These are phyloP conservation scores for Alternaria conjuncta DNA, from an alignment of 2,329 filamentous ascomycete species.

Conservation along the genomic window DNA sequence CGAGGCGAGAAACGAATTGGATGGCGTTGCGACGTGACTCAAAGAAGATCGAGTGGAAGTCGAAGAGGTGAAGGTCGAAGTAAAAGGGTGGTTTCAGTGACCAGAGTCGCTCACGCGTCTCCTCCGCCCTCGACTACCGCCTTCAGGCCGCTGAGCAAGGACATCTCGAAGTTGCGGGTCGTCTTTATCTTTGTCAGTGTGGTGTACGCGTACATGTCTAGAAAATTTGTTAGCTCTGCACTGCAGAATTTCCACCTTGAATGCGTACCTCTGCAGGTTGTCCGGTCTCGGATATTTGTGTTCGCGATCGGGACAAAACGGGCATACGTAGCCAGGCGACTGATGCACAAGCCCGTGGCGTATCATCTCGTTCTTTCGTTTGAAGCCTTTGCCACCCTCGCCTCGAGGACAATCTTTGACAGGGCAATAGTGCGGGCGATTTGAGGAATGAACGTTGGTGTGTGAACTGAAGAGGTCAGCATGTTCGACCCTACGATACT, in stretches of 20 bases:
- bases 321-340: constrained; percentile 93
- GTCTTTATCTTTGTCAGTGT: constrained; percentile 87
- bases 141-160: constrained; percentile 83
- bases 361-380: constrained; percentile 74
- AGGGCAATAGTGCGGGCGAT: constrained; percentile 69
- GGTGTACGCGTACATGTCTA: constrained; percentile 92
- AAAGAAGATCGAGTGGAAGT: neutral
- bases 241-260: neutral
- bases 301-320: constrained; percentile 91
- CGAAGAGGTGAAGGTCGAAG: neutral
- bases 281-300: constrained; percentile 95
- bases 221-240: neutral
- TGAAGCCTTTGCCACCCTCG: constrained; percentile 71
- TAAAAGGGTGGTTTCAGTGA: neutral
- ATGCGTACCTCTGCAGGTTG: constrained; percentile 84
- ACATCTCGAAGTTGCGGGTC: constrained; percentile 83
- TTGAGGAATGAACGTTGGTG: constrained; percentile 70
- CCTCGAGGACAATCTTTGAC: constrained; percentile 63
- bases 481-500: neutral
- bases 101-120: constrained; percentile 60
- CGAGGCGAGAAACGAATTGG: neutral
- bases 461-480: constrained; percentile 63
- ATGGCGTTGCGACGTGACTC: neutral
- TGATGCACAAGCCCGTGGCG: constrained; percentile 88
- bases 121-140: constrained; percentile 79